phyloP scores from a whole-genome alignment of 805 yeast species.

The Saturnispora gosingensis region DNA sequence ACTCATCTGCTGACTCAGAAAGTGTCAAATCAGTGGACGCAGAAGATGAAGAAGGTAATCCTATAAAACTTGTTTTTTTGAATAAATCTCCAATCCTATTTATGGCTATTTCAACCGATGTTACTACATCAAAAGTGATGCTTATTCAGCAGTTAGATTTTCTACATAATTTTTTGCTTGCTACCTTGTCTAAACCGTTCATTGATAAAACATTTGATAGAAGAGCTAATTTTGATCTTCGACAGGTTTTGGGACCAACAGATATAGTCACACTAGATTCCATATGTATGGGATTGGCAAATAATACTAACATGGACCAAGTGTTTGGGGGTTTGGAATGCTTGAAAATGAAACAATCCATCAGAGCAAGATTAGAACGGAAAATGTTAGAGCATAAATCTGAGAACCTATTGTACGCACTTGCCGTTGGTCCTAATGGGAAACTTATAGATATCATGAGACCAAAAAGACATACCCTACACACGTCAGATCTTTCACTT shows the following conservation, averaged over 20 bases:
- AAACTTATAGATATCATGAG: constrained; percentile 60
- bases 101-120: constrained; percentile 54
- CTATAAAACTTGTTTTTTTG: constrained; percentile 47
- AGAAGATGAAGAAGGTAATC: constrained; percentile 22
- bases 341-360: constrained; percentile 46
- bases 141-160: constrained; percentile 58
- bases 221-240: constrained; percentile 72
- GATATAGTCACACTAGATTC: constrained; percentile 66
- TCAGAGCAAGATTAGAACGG: constrained; percentile 48
- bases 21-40: constrained; percentile 44
- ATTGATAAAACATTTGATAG: constrained; percentile 57
- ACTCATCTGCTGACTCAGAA: constrained; percentile 26
- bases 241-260: constrained; percentile 64
- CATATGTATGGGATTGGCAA: constrained; percentile 44
- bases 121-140: constrained; percentile 40
- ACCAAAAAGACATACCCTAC: constrained; percentile 69
- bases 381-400: constrained; percentile 41
- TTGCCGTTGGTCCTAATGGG: constrained; percentile 57
- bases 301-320: constrained; percentile 46
- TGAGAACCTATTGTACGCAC: constrained; percentile 62
- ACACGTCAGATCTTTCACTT: constrained; percentile 73
- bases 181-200: constrained; percentile 75
- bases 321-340: constrained; percentile 60
- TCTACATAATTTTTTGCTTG: constrained; percentile 67
- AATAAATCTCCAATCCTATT: constrained; percentile 62